A percentile compares a stretch with the other conserved stretches of the same genome.
Conservation (phyloP, 2,329 filamentous ascomycete species). For the Aureobasidium sp. region DNA sequence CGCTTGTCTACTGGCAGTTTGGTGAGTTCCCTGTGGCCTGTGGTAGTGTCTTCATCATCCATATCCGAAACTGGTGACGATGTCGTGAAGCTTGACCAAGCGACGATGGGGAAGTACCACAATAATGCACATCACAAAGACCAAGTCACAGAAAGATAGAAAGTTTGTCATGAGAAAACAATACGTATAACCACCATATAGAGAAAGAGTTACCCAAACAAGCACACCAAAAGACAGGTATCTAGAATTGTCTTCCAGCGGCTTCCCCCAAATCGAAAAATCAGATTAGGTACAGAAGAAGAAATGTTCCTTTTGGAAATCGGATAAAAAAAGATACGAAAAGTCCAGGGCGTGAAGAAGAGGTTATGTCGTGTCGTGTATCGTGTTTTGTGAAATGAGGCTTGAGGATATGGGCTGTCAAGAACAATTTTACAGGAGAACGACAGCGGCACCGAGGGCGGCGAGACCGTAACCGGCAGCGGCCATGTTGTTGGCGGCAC, state of each 20-base stretch:
- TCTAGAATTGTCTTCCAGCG: background rate
- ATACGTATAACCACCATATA: background rate
- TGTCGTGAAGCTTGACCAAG: too few relatives aligned
- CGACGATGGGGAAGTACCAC: too few relatives aligned
- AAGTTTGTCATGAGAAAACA: background rate
- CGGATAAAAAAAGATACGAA: background rate
- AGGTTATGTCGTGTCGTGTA: background rate
- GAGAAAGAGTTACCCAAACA: background rate
- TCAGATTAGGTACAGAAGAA: slow-evolving; percentile 1
- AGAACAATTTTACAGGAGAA: slow-evolving; percentile 2
- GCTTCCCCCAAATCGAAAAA: background rate
- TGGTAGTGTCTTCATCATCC: too few relatives aligned
- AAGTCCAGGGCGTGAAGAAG: background rate
- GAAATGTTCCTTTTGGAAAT: background rate
- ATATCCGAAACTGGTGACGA: too few relatives aligned
- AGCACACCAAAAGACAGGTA: background rate
- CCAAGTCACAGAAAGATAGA: background rate
- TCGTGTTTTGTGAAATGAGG: background rate
- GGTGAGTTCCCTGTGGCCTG: too few relatives aligned
- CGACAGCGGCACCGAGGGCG: slow-evolving; percentile 10
- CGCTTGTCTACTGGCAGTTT: too few relatives aligned
- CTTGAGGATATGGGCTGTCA: background rate
- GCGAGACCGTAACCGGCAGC: slow-evolving; percentile 5
- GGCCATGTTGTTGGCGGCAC: background rate
- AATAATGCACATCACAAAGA: background rate